Evolutionary conservation across 2,329 filamentous ascomycete species (phyloP), one percentile per base, ranked within the genome.

Genomic region (Colletotrichum noveboracense): DNA sequence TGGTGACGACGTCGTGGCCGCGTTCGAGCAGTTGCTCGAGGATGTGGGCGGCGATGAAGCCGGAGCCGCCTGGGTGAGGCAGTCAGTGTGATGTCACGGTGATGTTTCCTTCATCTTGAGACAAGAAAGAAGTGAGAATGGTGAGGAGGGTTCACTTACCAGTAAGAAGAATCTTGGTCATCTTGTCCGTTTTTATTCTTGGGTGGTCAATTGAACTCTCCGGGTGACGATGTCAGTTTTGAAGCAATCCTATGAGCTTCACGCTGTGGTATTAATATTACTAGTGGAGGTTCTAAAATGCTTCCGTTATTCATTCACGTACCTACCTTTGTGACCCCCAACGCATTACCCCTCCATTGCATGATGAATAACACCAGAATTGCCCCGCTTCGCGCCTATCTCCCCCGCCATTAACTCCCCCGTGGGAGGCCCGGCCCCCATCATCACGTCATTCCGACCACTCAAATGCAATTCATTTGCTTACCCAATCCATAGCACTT

Each of bases 1-100:
- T 92, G 48, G 89, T 91, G 76, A 91, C 84, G 61, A 91, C 89
- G 26, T 84, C 83, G 82, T 91, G 86, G 71, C 87, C 87, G 76
- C 85, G 82, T 77, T 86, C 80, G 65, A 91, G 85, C 30, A 92
- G 89, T 76, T 89, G 86, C 66, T 91, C 87, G 56, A 92, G 86
- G 76, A 90, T 86, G 80, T 91, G 90, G 67, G 89, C 85, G 78
- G 88, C 88, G 78, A 89, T 89, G 82, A 89, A 89, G 85, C 88
- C 88, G 55, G 87, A 89, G 78, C 88, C 88, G 76, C 88, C 87
- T 88, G 65, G 3, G 28, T 30, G 18, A 16, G 18, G n/a, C 56
- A 32, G 43, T 67, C 32, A 48, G 21, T 8, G 66, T 60, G 30
- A 69, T 52, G n/a, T 18, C 43, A 24, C 14, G 14, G 8, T 21